Conservation (phyloP, 2,329 filamentous ascomycete species). For the Ascochyta rabiei region DNA sequence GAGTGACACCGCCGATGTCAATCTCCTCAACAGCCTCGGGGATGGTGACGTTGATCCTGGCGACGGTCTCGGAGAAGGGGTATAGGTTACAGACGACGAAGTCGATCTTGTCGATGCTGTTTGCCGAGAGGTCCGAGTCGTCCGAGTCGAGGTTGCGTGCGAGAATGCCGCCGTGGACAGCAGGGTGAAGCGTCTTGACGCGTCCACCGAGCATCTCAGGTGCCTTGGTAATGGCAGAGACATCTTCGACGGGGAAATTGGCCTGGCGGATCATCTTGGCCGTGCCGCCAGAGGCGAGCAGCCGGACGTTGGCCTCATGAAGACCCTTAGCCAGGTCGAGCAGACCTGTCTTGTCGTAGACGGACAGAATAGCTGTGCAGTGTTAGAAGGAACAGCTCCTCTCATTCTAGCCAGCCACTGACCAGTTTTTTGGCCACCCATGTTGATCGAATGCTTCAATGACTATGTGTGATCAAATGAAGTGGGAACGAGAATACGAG, state of each 20-base stretch:
- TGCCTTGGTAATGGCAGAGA: constrained; percentile 91
- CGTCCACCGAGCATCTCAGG: constrained; percentile 94
- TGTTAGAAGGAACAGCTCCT: constrained; percentile 1
- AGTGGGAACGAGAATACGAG: constrained; percentile 11
- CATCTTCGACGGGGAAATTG: constrained; percentile 95
- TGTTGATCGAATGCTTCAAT: constrained; percentile 26
- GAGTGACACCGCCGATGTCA: constrained; percentile 93
- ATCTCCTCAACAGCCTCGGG: constrained; percentile 98
- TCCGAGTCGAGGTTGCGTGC: constrained; percentile 93
- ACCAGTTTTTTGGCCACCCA: constrained; percentile 49
- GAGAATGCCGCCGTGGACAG: constrained; percentile 83
- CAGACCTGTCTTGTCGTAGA: constrained; percentile 92
- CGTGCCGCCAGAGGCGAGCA: constrained; percentile 93
- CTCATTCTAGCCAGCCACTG: background rate
- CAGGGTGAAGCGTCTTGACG: constrained; percentile 96
- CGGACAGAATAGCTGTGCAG: constrained; percentile 80
- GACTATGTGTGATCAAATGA: constrained; percentile 22
- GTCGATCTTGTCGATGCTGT: constrained; percentile 51
- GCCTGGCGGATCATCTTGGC: constrained; percentile 96
- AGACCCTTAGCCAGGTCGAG: constrained; percentile 49
- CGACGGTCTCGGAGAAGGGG: constrained; percentile 97
- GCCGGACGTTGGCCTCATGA: constrained; percentile 51
- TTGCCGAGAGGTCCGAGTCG: constrained; percentile 82
- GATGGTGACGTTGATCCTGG: constrained; percentile 96
- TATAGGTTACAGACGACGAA: constrained; percentile 88